Evolutionary conservation across 768 basidiomycete species (phyloP), one percentile per base, ranked within the genome.

Genomic region (Thelephora ganbajun): DNA sequence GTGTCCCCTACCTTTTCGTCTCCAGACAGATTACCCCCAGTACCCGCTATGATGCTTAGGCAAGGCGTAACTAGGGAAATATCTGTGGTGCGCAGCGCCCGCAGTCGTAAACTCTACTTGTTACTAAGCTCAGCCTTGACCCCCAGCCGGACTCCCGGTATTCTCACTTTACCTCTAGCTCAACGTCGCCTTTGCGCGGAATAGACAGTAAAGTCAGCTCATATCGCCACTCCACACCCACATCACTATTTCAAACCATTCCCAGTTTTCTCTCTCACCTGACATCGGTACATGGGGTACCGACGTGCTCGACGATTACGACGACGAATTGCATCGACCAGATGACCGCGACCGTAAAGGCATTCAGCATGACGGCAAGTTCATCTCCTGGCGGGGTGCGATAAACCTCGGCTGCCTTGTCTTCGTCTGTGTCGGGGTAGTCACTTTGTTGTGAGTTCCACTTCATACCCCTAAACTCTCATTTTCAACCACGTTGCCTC

Each of bases 391-490:
- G 52, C 54, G 71, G 54, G 72, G 70, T 5, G 53, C 70, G 56
- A 56, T 59, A 11, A 72, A 74, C 56, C 61, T 66, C n/a, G 60
- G 68, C n/a, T 63, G 66, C 14, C 58, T 74, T 23, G 16, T 57
- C 33, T 16, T 69, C 46, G 36, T 65, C 44, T 43, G 65, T 43
- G 56, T 68, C 20, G 62, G 58, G 19, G 22, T 54, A 45, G 46
- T 64, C 14, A 53, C 51, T 11, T 50, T 61, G 16, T 61, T 65
- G 61, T 62, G 50, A 57, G 61, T 59, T 0, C 18, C n/a, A 4
- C 39, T 11, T 41, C 6, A 30, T 9, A 30, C 26, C 12, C 45
- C 12, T 14, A 22, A 5, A 20, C 47, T 22, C 26, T 45, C 14
- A 16, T 19, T 16, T 11, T n/a, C 1, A 16, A 33, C 18, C 3